Percentiles rank a stretch among this genome's conserved stretches.
These are phyloP conservation scores for Elsinoe perseae DNA, from an alignment of 2,329 filamentous ascomycete species.

Conservation along the genomic window DNA sequence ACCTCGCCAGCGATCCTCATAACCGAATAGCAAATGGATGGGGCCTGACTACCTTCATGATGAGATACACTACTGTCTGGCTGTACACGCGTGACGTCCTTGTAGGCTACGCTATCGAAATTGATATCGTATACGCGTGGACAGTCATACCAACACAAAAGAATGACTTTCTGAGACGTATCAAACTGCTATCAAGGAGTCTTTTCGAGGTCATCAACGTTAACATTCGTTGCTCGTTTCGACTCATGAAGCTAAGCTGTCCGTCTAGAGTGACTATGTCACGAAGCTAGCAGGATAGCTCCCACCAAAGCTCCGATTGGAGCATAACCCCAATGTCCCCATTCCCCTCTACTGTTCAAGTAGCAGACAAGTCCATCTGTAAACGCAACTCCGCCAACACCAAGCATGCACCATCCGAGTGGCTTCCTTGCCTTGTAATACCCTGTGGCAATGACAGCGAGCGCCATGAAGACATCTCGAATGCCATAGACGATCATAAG, in stretches of 20 bases:
- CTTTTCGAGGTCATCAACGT: too few species aligned
- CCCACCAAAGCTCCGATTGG: constrained; percentile 34
- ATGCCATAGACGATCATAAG: constrained; percentile 43
- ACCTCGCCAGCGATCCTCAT: background rate
- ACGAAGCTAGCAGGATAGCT: constrained; percentile 19
- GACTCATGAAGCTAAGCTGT: background rate
- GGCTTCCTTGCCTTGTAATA: constrained; percentile 35
- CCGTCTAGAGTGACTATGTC: background rate
- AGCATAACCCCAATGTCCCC: constrained; percentile 46
- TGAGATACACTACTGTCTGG: background rate
- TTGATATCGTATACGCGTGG: background rate
- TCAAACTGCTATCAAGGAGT: background rate
- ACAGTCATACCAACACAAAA: background rate
- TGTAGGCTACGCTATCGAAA: background rate
- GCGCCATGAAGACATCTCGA: constrained; percentile 45
- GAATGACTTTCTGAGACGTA: background rate
- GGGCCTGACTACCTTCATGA: background rate
- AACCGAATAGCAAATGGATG: background rate
- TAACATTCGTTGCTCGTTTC: background rate
- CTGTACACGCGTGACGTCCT: background rate
- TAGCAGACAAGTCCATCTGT: constrained; percentile 41
- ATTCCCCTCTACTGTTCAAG: constrained; percentile 36
- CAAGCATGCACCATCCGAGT: constrained; percentile 39
- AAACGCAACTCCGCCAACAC: constrained; percentile 36
- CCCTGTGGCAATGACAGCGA: constrained; percentile 33